A percentile compares a stretch with the other conserved stretches of the same genome.
phyloP scores from a whole-genome alignment of 768 basidiomycete species.

The Suillus brevipes region DNA sequence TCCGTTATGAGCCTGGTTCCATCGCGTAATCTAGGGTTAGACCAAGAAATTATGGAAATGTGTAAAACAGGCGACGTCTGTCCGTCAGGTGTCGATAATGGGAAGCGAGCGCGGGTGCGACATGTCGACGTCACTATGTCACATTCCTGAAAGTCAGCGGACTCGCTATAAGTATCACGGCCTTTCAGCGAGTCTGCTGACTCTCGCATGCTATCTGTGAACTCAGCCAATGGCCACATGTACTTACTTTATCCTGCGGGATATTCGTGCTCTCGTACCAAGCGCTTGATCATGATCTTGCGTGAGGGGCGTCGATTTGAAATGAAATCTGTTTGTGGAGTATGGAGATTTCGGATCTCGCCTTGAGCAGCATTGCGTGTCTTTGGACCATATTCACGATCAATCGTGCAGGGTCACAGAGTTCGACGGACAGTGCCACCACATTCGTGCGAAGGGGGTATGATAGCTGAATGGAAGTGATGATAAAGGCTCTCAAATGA shows the following conservation, averaged over 20 bases:
- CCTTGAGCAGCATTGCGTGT: not conserved
- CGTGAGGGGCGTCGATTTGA: not conserved
- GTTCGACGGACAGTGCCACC: not conserved
- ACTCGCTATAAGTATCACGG: not conserved
- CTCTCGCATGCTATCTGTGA: not conserved
- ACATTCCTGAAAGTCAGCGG: not conserved
- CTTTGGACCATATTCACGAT: not conserved
- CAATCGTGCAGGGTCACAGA: not conserved
- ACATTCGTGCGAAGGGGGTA: not conserved
- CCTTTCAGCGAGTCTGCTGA: not conserved
- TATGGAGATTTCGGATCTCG: conserved; percentile 1
- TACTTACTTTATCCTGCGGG: not conserved
- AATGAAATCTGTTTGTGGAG: not conserved
- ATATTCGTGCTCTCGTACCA: not conserved
- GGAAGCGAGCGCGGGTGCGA: not conserved
- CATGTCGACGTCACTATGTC: not conserved
- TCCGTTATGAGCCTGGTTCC: conserved; percentile 23
- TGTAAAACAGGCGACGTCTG: not conserved
- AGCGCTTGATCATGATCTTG: conserved; percentile 1
- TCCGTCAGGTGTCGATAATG: not conserved
- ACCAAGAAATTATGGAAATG: not conserved
- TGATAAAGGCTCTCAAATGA: not conserved
- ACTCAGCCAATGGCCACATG: not conserved
- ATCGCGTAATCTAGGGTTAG: conserved; percentile 23
- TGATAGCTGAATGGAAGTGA: not conserved